Percentiles rank a stretch among this genome's conserved stretches.
phyloP scores from a whole-genome alignment of 2,329 filamentous ascomycete species.

The Fusarium piperis region DNA sequence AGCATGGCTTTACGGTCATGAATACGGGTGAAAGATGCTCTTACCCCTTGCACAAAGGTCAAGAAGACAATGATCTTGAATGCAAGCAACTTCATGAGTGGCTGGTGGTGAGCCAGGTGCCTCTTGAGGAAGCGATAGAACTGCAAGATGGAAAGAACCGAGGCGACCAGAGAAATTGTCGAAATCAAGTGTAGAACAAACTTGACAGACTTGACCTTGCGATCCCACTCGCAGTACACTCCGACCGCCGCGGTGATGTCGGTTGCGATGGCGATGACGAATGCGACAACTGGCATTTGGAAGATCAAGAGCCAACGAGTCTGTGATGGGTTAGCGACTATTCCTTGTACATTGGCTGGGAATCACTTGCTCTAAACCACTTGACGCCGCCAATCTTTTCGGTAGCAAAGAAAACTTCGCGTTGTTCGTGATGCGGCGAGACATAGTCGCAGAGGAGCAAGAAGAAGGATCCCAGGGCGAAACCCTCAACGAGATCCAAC shows the following conservation, averaged over 20 bases:
- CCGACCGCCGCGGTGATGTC: conserved; percentile 26
- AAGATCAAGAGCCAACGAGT: conserved; percentile 38
- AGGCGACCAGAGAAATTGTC: conserved; percentile 15
- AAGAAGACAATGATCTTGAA: conserved; percentile 33
- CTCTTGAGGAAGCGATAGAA: conserved; percentile 31
- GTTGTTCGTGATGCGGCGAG: conserved; percentile 24
- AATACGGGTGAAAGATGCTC: not conserved
- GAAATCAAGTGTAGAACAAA: conserved; percentile 17
- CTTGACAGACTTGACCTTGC: conserved; percentile 23
- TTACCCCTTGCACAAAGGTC: conserved; percentile 31
- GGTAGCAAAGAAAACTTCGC: conserved; percentile 35
- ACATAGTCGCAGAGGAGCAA: conserved; percentile 36
- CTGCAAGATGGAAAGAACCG: conserved; percentile 24
- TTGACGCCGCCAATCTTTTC: conserved; percentile 27
- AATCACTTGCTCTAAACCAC: conserved; percentile 25
- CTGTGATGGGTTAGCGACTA: not conserved
- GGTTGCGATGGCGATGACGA: conserved; percentile 16
- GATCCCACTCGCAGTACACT: conserved; percentile 28
- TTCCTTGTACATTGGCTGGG: accelerated
- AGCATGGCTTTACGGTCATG: accelerated
- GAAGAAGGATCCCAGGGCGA: conserved; percentile 34
- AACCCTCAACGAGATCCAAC: conserved; percentile 29
- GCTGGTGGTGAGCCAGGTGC: conserved; percentile 29
- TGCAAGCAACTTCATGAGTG: conserved; percentile 31
- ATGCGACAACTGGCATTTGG: conserved; percentile 31